Conservation (phyloP, 2,329 filamentous ascomycete species). For the Penicillium sp. region DNA sequence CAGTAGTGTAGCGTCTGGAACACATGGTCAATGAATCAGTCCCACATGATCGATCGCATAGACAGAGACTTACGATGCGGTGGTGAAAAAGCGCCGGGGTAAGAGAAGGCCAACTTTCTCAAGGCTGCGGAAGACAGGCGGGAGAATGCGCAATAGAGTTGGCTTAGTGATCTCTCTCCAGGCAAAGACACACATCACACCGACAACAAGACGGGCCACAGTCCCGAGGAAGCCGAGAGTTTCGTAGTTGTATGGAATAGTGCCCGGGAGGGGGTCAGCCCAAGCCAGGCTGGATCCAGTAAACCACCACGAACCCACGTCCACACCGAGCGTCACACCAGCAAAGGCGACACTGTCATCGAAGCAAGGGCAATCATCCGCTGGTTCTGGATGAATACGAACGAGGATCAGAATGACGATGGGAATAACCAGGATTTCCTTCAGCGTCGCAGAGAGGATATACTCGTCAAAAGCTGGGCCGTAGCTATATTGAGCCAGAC, state of each 20-base stretch:
- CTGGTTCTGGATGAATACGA: constrained; percentile 90
- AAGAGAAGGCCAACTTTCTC: constrained; percentile 77
- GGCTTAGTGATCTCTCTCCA: constrained; percentile 94
- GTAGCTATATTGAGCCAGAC: constrained; percentile 56
- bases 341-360: constrained; percentile 95
- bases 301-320: constrained; percentile 83
- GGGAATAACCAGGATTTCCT: constrained; percentile 64
- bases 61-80: constrained; percentile 63
- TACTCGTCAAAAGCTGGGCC: constrained; percentile 67
- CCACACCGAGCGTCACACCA: constrained; percentile 82
- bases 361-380: constrained; percentile 95
- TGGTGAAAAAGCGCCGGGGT: constrained; percentile 86
- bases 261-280: constrained; percentile 57
- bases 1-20: constrained; percentile 72
- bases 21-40: constrained; percentile 4
- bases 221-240: constrained; percentile 67
- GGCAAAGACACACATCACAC: constrained; percentile 79
- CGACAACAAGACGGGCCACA: constrained; percentile 69
- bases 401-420: constrained; percentile 73
- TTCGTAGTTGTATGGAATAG: constrained; percentile 65
- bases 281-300: constrained; percentile 58
- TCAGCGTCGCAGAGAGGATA: constrained; percentile 65
- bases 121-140: constrained; percentile 83
- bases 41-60: not conserved
- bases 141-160: constrained; percentile 71